A percentile compares a stretch with the other conserved stretches of the same genome.
Conservation (phyloP, 2,329 filamentous ascomycete genomes). For the Claviceps spartinae region DNA sequence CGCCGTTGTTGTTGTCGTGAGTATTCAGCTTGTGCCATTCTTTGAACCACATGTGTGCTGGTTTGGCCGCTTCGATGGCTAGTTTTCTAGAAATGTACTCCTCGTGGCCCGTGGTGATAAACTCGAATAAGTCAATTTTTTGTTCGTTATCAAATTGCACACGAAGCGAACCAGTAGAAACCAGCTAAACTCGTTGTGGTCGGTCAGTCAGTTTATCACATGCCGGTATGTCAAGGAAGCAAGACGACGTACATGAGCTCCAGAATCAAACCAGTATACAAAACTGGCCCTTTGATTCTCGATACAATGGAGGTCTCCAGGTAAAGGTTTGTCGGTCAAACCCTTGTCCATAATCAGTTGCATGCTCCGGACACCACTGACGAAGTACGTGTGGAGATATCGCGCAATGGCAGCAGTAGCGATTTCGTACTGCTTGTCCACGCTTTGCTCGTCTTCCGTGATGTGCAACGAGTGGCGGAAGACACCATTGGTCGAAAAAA, state of each 20-base stretch:
- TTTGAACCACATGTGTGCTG: constrained; percentile 50
- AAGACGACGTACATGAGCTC: constrained; percentile 53
- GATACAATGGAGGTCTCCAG: constrained; percentile 56
- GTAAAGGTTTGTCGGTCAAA: constrained; percentile 39
- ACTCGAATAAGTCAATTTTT: constrained; percentile 75
- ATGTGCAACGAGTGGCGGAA: constrained; percentile 59
- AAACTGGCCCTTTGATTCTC: constrained; percentile 66
- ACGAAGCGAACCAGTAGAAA: constrained; percentile 62
- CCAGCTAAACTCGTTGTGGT: constrained; percentile 37
- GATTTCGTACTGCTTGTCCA: constrained; percentile 76
- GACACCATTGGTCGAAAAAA: constrained; percentile 67
- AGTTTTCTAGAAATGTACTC: constrained; percentile 67
- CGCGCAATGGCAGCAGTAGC: constrained; percentile 67
- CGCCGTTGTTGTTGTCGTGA: constrained; percentile 25
- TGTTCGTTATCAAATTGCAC: constrained; percentile 68
- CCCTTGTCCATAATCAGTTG: constrained; percentile 70
- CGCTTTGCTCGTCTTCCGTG: constrained; percentile 40
- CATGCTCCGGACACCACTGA: constrained; percentile 72
- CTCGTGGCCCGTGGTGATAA: constrained; percentile 61
- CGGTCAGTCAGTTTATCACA: background rate
- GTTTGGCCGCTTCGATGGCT: constrained; percentile 47
- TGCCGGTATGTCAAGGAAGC: background rate
- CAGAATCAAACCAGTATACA: constrained; percentile 79
- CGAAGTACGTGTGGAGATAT: constrained; percentile 83
- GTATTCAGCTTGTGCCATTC: constrained; percentile 49